Percentiles rank a stretch among this genome's conserved stretches.
Conservation (phyloP, 2,329 filamentous ascomycete species). For the Balansia obtecta region DNA sequence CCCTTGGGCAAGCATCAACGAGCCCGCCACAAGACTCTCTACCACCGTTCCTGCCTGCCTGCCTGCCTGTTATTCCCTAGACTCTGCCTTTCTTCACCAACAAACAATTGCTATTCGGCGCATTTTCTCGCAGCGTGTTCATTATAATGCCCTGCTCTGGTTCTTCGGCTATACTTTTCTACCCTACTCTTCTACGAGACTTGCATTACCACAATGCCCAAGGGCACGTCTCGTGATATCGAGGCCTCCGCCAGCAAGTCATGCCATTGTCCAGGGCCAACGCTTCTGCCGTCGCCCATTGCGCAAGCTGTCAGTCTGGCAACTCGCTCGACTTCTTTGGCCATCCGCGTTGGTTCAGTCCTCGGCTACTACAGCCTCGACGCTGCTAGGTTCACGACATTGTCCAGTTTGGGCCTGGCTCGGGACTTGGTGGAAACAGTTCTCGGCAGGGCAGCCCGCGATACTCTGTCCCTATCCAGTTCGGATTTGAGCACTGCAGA, state of each 20-base stretch:
- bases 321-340: constrained; percentile 46
- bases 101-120: not conserved
- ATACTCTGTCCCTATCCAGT: constrained; percentile 31
- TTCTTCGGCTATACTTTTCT: not conserved
- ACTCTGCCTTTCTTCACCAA: not conserved
- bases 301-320: constrained; percentile 48
- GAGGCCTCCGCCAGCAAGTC: constrained; percentile 9
- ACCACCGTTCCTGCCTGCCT: not conserved
- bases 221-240: constrained; percentile 1
- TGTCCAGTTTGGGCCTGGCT: constrained; percentile 45
- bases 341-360: constrained; percentile 39
- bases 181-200: not conserved
- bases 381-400: constrained; percentile 41
- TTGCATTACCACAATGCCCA: not conserved
- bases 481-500: constrained; percentile 37
- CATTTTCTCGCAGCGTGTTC: not conserved
- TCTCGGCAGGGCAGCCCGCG: constrained; percentile 37
- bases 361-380: constrained; percentile 39
- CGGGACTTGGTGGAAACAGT: constrained; percentile 42
- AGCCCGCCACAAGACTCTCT: not conserved
- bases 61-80: not conserved
- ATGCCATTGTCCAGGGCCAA: constrained; percentile 21
- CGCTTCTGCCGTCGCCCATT: constrained; percentile 43
- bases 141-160: constrained; percentile 2
- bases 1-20: not conserved